A percentile compares a stretch with the other conserved stretches of the same genome.
phyloP scores from a whole-genome alignment of 2,329 filamentous ascomycete species.

The Ophiocordyceps robertsii region DNA sequence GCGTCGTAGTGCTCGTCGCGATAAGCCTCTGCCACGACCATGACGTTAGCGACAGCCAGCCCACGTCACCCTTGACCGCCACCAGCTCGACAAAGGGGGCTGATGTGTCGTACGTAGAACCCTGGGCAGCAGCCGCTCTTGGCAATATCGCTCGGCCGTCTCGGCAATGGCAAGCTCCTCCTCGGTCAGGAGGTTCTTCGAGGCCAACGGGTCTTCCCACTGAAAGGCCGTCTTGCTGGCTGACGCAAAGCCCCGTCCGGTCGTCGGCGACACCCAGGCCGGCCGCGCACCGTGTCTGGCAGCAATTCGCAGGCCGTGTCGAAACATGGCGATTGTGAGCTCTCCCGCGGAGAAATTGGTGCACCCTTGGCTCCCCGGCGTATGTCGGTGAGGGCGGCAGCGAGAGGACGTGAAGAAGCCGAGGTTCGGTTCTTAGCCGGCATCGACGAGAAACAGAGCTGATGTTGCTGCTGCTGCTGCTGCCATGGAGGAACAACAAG shows the following conservation, averaged over 20 bases:
- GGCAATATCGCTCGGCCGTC: conserved; percentile 86
- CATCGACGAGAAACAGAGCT: neutral
- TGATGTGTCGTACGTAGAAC: conserved; percentile 56
- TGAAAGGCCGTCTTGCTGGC: conserved; percentile 44
- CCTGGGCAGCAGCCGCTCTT: conserved; percentile 73
- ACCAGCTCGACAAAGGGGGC: neutral
- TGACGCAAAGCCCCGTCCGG: conserved; percentile 19
- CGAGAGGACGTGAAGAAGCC: neutral
- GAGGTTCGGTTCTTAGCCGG: neutral
- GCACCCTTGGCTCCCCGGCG: too few species aligned
- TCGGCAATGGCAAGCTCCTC: conserved; percentile 85
- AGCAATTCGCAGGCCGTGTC: conserved; percentile 16
- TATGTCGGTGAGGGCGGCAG: neutral
- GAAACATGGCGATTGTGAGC: conserved; percentile 12
- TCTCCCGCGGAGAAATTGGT: too few species aligned
- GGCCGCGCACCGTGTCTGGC: conserved; percentile 8
- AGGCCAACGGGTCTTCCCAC: conserved; percentile 80
- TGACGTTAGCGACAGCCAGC: neutral
- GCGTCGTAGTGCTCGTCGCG: conserved; percentile 75
- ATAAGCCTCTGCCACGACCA: conserved; percentile 52
- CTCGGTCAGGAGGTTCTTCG: conserved; percentile 66
- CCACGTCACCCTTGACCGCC: neutral
- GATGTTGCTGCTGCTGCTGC: neutral
- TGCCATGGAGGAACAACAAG: neutral
- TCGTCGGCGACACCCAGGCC: conserved; percentile 11